Evolutionary conservation across 192 early-diverging fungal genomes (phyloP), one percentile per base, ranked within the genome.

Genomic region (Obelidium mucronatum): DNA sequence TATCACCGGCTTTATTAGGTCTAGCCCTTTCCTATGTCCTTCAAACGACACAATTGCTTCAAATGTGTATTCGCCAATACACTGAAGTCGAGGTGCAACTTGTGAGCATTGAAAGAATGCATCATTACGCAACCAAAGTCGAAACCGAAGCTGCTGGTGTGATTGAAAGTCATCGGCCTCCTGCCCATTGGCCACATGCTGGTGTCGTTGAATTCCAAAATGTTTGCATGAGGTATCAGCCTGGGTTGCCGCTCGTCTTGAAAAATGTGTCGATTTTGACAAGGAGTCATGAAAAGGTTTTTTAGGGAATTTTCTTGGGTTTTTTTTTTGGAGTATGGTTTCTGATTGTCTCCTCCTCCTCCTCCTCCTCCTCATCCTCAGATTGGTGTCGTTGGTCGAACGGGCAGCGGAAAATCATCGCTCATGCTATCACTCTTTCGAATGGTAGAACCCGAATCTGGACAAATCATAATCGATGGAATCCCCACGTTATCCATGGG

Each of bases 381-480:
- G 75, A 76, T 76, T 76, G 75, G 75, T 34, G 75, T 76, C 3
- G 83, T 84, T 3, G 86, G 86, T 1, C 66, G 87, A 31, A 89
- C 88, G 2, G 88, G 88, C 19, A 69, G 76, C 36, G 87, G 87
- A 11, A 89, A 89, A 56, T 75, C 66, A 3, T 70, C 77, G 24
- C 74, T 87, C 30, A 77, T 86, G 61, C 52, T 70, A 5, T 74
- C 84, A 2, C 76, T 87, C 30, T 83, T 87, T 62, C 81, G 86
- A 8, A 79, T 81, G 24, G 69, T 81, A 42, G 85, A 87, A 60
- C 73, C 79, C 1, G 61, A 53, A 22, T 34, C 83, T 19, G 94
- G 94, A 15, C 77, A 76, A 3, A 87, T 96, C 58, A 34, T 74
- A 2, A 87, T 96, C 42, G 94, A 94, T 77, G 91, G 91, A 11